Evolutionary conservation across 352 stramenopile genomes (phyloP).

Genomic region (Elongisporangium undulatum): DNA sequence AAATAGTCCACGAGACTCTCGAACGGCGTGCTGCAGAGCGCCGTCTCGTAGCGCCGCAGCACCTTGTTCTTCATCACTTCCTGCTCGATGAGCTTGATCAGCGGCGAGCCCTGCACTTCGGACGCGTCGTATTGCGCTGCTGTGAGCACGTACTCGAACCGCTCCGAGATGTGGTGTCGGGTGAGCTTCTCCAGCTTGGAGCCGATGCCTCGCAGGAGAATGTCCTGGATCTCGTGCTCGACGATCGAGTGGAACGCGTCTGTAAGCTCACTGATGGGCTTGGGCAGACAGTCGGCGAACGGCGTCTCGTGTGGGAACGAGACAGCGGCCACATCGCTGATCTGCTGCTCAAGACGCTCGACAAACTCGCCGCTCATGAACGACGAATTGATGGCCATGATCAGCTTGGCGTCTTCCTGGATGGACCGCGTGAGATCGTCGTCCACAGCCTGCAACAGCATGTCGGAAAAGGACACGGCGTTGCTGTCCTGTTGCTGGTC

Average conservation of each 20-base stretch:
- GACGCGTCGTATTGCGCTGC: slow-evolving; percentile 61
- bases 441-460: slow-evolving; percentile 74
- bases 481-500: slow-evolving; percentile 15
- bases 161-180: slow-evolving; percentile 37
- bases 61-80: slow-evolving; percentile 68
- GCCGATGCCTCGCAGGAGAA: slow-evolving; percentile 44
- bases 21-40: slow-evolving; percentile 55
- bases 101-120: slow-evolving; percentile 51
- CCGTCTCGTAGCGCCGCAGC: slow-evolving; percentile 52
- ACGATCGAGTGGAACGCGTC: slow-evolving; percentile 72
- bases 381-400: slow-evolving; percentile 88
- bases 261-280: slow-evolving; percentile 60
- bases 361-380: slow-evolving; percentile 80
- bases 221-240: slow-evolving; percentile 60
- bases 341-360: slow-evolving; percentile 46
- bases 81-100: slow-evolving; percentile 57
- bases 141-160: slow-evolving; percentile 65
- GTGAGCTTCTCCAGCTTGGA: slow-evolving; percentile 40
- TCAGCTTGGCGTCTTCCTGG: slow-evolving; percentile 71
- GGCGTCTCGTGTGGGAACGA: slow-evolving; percentile 49
- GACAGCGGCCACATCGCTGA: slow-evolving; percentile 39
- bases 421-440: slow-evolving; percentile 57
- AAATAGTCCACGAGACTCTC: slow-evolving; percentile 63
- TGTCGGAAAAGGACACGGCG: slow-evolving; percentile 74
- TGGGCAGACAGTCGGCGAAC: slow-evolving; percentile 72